Base-by-base conservation (phyloP, 306 rosid genomes). In the Quercus alba region DNA sequence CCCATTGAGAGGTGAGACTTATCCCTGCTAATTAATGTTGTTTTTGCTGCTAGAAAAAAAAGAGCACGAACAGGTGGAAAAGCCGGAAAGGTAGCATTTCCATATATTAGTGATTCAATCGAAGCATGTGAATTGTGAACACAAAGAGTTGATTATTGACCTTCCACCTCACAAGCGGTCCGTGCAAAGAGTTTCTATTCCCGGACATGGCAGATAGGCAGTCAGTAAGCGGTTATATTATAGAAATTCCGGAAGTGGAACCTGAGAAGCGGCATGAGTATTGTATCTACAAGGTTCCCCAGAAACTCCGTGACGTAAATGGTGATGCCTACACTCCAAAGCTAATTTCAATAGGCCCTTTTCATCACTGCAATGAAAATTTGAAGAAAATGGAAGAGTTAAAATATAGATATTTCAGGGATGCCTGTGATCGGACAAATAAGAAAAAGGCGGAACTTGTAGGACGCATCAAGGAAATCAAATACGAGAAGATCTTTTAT, bases 271-370 rank as follows among this genome's bases (percentile, higher is more conserved):
- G 74, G 35, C 30, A 12, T 0, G 52, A 41, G 61, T 73, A 71
- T 23, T 72, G 81, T 23, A 77, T 82, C 70, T 59, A 82, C 23
- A 64, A 67, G 58, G 25, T 77, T 38, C 85, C 81, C 19, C 44
- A 21, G 52, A 73, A 63, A 38, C 78, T 82, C 4, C 70, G 81
- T 1, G 28, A 41, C 4, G 78, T 77, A 15, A 77, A 82, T 1
- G n/a, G 41, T 19, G 61, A 26, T 5, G 73, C 71, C 13, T 82
- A 63, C 78, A 77, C 70, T 25, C 81, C 85, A 4, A 73, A 75
- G 51, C 21, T 82, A 10, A 33, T 82, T 3, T 82, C 85, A 6
- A 77, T 82, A 2, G 85, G 85, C 30, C 81, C 61, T 14, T 63
- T 71, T 23, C 85, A 77, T 77, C 7, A 77, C 18, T 19, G 63